These are phyloP conservation scores for Lasiosphaeria ovina DNA, from an alignment of 495 filamentous ascomycete genomes.

Conservation along the genomic window DNA sequence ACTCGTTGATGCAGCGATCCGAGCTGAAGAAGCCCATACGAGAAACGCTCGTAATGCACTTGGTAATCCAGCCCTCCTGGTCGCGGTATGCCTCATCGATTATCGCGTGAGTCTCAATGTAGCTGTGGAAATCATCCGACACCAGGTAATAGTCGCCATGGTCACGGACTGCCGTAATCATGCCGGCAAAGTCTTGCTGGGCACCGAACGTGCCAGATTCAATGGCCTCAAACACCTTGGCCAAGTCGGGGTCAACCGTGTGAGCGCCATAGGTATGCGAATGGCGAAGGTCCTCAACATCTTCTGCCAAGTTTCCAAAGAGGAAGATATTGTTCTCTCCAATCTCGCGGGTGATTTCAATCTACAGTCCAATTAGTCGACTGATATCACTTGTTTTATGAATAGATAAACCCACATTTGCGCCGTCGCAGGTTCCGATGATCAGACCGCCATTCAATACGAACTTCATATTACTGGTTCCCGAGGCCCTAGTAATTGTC, in stretches of 20 bases:
- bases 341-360: constrained; percentile 97
- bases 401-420: constrained; percentile 68
- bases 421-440: constrained; percentile 96
- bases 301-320: constrained; percentile 93
- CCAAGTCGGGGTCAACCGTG: constrained; percentile 70
- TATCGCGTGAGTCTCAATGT: constrained; percentile 82
- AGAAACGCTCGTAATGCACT: constrained; percentile 79
- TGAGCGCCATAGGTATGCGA: constrained; percentile 79
- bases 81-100: constrained; percentile 89
- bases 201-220: constrained; percentile 75
- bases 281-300: constrained; percentile 95
- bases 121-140: constrained; percentile 92
- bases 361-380: constrained; percentile 48
- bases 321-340: constrained; percentile 97
- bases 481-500: constrained; percentile 43
- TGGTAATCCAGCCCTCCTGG: constrained; percentile 86
- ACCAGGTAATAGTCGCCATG: constrained; percentile 98
- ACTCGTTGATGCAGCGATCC: constrained; percentile 97
- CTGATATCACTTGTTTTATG: not conserved
- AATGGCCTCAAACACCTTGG: constrained; percentile 80
- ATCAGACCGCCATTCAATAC: constrained; percentile 95
- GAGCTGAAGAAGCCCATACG: constrained; percentile 97
- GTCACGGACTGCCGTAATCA: constrained; percentile 78
- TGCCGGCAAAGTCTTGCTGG: constrained; percentile 67
- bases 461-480: constrained; percentile 94